phyloP scores from a whole-genome alignment of 2,329 filamentous ascomycete species.

The Penicillium sp. region DNA sequence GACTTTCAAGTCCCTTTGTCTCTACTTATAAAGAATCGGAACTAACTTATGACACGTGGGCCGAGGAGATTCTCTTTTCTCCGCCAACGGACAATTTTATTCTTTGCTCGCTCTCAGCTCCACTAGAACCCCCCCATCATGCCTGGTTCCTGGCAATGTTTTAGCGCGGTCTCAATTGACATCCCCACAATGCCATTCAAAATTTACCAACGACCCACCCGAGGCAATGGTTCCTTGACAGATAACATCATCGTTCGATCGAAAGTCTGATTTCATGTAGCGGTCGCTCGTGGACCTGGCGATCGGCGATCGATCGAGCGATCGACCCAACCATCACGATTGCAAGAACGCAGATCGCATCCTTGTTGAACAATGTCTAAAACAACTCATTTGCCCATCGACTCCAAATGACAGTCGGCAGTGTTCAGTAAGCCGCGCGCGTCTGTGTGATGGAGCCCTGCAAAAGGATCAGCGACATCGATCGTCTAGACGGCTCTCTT shows the following conservation, averaged over 20 bases:
- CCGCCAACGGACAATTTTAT: neutral
- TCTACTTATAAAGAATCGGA: neutral
- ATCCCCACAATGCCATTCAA: neutral
- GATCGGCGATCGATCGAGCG: slow-evolving; percentile 26
- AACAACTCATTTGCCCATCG: slow-evolving; percentile 16
- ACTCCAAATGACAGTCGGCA: slow-evolving; percentile 12
- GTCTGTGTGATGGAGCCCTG: neutral
- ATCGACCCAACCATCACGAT: slow-evolving; percentile 11
- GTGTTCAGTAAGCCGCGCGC: slow-evolving; percentile 7
- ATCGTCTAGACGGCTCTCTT: neutral
- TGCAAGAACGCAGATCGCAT: slow-evolving; percentile 14
- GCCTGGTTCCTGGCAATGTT: neutral
- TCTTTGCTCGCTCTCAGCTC: neutral
- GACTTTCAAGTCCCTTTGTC: neutral
- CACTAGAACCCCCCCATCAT: neutral
- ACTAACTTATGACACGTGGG: neutral
- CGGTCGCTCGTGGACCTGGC: slow-evolving; percentile 8
- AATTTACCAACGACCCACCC: slow-evolving; percentile 8
- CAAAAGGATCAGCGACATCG: slow-evolving; percentile 5
- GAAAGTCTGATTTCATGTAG: slow-evolving; percentile 15
- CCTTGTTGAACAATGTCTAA: slow-evolving; percentile 3
- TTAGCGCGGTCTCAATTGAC: neutral
- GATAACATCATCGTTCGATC: slow-evolving; percentile 18
- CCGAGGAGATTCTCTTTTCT: neutral
- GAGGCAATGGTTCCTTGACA: slow-evolving; percentile 7